Evolutionary conservation across 2,329 filamentous ascomycete genomes (phyloP).

Genomic region (Sarocladium kiliense): DNA sequence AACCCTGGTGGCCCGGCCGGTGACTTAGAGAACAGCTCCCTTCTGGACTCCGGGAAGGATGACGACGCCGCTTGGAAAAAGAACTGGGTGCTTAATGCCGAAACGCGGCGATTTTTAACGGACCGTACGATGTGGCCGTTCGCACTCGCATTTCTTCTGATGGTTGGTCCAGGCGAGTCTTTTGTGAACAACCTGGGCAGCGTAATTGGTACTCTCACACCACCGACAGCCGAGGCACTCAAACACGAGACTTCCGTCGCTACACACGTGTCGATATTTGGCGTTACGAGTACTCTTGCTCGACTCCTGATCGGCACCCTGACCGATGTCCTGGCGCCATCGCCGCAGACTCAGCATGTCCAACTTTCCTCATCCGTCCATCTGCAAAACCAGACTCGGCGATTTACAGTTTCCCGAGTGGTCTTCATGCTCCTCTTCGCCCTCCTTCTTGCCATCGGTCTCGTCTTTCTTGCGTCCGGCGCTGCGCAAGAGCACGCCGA

Average conservation of each 20-base stretch:
- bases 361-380: conserved; percentile 32
- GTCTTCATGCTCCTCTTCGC: conserved; percentile 73
- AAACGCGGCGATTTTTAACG: conserved; percentile 76
- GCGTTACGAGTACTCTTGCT: conserved; percentile 82
- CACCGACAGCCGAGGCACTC: conserved; percentile 39
- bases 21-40: conserved; percentile 39
- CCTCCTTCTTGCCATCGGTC: conserved; percentile 67
- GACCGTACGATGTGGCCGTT: conserved; percentile 97
- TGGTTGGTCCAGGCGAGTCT: conserved; percentile 91
- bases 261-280: conserved; percentile 90
- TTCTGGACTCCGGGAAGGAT: conserved; percentile 34
- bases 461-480: conserved; percentile 73
- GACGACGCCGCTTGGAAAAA: conserved; percentile 65
- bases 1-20: conserved; percentile 32
- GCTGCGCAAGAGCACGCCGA: conserved; percentile 66
- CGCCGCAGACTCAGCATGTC: conserved; percentile 53
- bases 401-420: conserved; percentile 68
- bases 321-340: conserved; percentile 78
- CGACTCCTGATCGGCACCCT: conserved; percentile 85
- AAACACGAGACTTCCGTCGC: conserved; percentile 56
- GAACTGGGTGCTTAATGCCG: conserved; percentile 84
- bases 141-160: conserved; percentile 83
- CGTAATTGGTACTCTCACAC: conserved; percentile 80
- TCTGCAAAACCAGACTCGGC: conserved; percentile 21
- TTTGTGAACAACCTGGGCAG: conserved; percentile 98